phyloP scores from a whole-genome alignment of 2,329 filamentous ascomycete genomes.

The Truncatella angustata region DNA sequence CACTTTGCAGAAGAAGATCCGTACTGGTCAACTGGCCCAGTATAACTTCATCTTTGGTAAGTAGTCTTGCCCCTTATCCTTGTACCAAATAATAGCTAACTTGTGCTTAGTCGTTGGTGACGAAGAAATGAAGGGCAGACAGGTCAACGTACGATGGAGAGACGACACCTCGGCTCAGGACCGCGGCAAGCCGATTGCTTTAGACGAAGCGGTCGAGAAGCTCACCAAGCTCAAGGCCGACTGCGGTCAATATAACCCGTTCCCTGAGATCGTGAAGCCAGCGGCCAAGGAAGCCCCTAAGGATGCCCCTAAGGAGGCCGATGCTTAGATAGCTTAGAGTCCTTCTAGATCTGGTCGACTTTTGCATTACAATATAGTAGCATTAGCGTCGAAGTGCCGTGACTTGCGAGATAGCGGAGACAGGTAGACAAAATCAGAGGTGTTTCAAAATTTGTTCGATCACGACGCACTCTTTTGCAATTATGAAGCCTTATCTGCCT shows the following conservation, averaged over 20 bases:
- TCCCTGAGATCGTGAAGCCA: conserved; percentile 24
- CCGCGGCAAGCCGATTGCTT: conserved; percentile 56
- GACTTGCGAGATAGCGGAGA: too few species aligned
- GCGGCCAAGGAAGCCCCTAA: conserved; percentile 3
- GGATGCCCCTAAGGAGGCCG: too few species aligned
- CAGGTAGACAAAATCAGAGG: too few species aligned
- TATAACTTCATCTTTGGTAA: conserved; percentile 81
- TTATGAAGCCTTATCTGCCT: too few species aligned
- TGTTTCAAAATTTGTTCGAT: too few species aligned
- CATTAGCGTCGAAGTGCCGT: too few species aligned
- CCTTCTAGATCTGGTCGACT: too few species aligned
- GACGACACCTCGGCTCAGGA: conserved; percentile 62
- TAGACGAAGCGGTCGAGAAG: conserved; percentile 57
- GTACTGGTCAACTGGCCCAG: conserved; percentile 74
- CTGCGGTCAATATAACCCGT: conserved; percentile 33
- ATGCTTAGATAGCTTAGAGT: too few species aligned
- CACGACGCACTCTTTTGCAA: too few species aligned
- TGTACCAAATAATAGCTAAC: not conserved
- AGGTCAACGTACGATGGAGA: conserved; percentile 63
- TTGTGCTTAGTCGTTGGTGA: conserved; percentile 54
- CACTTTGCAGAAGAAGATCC: conserved; percentile 88
- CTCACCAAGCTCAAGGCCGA: conserved; percentile 51
- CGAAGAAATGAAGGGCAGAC: conserved; percentile 57
- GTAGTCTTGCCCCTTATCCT: conserved; percentile 17
- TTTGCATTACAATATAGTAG: too few species aligned